Percentiles rank a stretch among this genome's conserved stretches.
Evolutionary conservation across 2,329 filamentous ascomycete genomes (phyloP).

Genomic region (Arthrobotrys conoides): DNA sequence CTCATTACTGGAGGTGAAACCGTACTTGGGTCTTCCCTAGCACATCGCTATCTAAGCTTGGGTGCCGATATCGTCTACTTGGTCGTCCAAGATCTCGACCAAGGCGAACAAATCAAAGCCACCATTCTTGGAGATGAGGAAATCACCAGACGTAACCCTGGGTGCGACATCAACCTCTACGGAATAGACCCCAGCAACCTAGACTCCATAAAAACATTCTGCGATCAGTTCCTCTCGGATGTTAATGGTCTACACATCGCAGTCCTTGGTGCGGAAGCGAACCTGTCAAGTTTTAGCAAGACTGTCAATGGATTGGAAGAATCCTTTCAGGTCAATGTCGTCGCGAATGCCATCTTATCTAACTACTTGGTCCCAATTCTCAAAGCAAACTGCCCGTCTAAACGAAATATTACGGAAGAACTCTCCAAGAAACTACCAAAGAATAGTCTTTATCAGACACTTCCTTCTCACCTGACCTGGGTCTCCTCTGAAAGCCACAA

Average conservation of each 20-base stretch:
- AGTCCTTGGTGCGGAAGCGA: constrained; percentile 64
- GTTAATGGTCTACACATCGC: constrained; percentile 62
- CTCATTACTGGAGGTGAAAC: constrained; percentile 64
- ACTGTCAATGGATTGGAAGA: constrained; percentile 69
- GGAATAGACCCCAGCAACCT: constrained; percentile 62
- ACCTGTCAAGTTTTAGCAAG: constrained; percentile 45
- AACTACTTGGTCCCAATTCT: constrained; percentile 70
- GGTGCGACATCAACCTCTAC: constrained; percentile 59
- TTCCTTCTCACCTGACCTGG: constrained; percentile 66
- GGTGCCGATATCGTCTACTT: constrained; percentile 63
- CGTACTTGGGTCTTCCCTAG: constrained; percentile 64
- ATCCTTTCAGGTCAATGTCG: constrained; percentile 73
- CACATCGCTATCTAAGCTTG: constrained; percentile 63
- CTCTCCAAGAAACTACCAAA: constrained; percentile 58
- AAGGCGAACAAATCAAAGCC: constrained; percentile 60
- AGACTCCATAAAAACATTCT: constrained; percentile 62
- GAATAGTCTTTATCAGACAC: constrained; percentile 33
- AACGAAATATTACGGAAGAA: background rate
- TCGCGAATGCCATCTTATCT: constrained; percentile 73
- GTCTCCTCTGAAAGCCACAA: constrained; percentile 67
- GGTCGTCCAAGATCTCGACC: constrained; percentile 63
- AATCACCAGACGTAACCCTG: constrained; percentile 39
- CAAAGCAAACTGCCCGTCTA: constrained; percentile 65
- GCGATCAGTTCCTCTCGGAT: constrained; percentile 58
- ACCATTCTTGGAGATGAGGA: constrained; percentile 18